Base-by-base conservation (phyloP, 805 yeast genomes). In the Spathaspora passalidarum region DNA sequence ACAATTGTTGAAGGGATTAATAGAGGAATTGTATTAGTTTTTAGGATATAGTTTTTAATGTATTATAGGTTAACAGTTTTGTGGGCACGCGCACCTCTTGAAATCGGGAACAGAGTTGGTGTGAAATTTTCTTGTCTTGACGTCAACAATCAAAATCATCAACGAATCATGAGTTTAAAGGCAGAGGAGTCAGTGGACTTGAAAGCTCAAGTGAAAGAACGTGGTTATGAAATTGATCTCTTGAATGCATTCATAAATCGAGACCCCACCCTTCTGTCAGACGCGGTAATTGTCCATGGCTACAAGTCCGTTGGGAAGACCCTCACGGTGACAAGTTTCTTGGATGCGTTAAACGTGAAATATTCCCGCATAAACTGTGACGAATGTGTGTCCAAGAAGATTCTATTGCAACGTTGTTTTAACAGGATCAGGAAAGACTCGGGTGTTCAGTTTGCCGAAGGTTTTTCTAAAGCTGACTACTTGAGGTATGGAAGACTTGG, bases 231-330 rank as follows among this genome's bases (percentile, higher is more conserved):
- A 52, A 45, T 69, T 17, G 65, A 59, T 8, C 56, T 73, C 8
- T 51, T 78, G 16, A 51, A 58, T 26, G 56, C 72, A 0, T 73
- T 67, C 43, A 44, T 78, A 1, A 55, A 65, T 6, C 56, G 56
- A 8, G 62, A 66, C 16, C 21, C 54, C 1, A 52, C 46, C 2
- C 26, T 56, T 2, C 62, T 66, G 59, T 61, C 65, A 0, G 69
- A 76, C 1, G 56, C 69, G 5, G 39, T 78, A 9, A 55, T 75
- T 2, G 65, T 78, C 2, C 80, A 76, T 53, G 83, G 84, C 0
- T 68, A 72, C 46, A 63, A 69, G 43, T 68, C 81, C 1, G 62
- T 75, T 14, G 84, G 84, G 0, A 79, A 79, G 52, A 60, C 80
- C 2, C 61, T 59, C 44, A 64, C 71, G 1, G 59, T 78, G 4